Percentiles rank a stretch among this genome's conserved stretches.
Evolutionary conservation across 208 protist species (phyloP).

Genomic region (Hexamita inflata): DNA sequence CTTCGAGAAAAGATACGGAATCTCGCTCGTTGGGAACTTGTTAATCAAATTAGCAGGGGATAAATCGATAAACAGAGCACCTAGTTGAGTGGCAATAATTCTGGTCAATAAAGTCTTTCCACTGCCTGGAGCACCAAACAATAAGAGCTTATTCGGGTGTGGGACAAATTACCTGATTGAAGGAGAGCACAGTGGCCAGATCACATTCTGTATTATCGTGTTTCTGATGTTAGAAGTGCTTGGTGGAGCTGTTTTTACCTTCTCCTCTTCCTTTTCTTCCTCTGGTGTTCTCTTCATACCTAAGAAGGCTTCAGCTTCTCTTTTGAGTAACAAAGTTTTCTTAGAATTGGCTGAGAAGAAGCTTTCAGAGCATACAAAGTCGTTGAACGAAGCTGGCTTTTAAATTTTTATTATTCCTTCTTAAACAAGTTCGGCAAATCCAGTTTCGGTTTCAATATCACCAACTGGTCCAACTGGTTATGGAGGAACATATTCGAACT

Average conservation of each 20-base stretch:
- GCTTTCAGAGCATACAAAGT: slow-evolving; percentile 7
- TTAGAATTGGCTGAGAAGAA: not conserved
- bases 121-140: slow-evolving; percentile 3
- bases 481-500: too few species aligned
- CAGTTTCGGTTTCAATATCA: not conserved
- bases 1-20: not conserved
- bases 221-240: not conserved
- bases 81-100: not conserved
- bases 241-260: not conserved
- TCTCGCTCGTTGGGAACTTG: slow-evolving; percentile 1
- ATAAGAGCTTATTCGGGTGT: not conserved
- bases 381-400: not conserved
- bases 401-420: slow-evolving; percentile 1
- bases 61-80: slow-evolving; percentile 14
- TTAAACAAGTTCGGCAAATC: not conserved
- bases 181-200: not conserved
- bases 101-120: slow-evolving; percentile 11
- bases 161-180: not conserved
- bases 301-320: too few species aligned
- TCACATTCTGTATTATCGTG: not conserved
- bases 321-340: not conserved
- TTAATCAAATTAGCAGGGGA: slow-evolving; percentile 18
- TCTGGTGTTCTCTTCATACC: not conserved
- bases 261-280: too few species aligned
- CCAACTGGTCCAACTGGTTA: not conserved